These are phyloP conservation scores for Blastobotrys capitulatus DNA, from an alignment of 1,139 yeast genomes.

Conservation along the genomic window DNA sequence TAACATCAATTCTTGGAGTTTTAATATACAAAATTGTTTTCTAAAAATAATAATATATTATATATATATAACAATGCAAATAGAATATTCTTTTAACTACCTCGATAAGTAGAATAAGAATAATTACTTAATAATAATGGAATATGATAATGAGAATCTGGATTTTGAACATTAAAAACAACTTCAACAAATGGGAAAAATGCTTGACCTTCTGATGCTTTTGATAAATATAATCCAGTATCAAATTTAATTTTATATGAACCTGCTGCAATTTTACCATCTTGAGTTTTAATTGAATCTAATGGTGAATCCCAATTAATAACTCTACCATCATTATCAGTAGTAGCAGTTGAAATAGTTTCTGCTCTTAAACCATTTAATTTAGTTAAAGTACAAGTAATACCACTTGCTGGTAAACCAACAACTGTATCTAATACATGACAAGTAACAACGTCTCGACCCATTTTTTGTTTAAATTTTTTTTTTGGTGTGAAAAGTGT, in stretches of 20 bases:
- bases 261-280: constrained; percentile 45
- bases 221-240: constrained; percentile 58
- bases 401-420: constrained; percentile 73
- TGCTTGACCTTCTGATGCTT: constrained; percentile 29
- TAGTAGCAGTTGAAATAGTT: constrained; percentile 49
- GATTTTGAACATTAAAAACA: constrained; percentile 54
- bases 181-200: constrained; percentile 87
- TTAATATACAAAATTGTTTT: constrained; percentile 23
- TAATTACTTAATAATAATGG: constrained; percentile 77
- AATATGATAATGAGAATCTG: constrained; percentile 78
- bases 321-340: constrained; percentile 76
- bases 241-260: constrained; percentile 69
- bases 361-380: constrained; percentile 25
- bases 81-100: constrained; percentile 41
- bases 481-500: neutral
- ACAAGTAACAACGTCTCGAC: constrained; percentile 62
- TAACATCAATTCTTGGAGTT: constrained; percentile 32
- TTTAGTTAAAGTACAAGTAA: constrained; percentile 35
- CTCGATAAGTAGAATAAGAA: constrained; percentile 86
- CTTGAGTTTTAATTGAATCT: constrained; percentile 30
- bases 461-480: constrained; percentile 7
- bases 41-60: neutral
- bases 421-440: constrained; percentile 80
- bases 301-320: constrained; percentile 49
- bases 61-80: neutral